Evolutionary conservation across 768 basidiomycete genomes (phyloP).

Genomic region (Mycena venus): DNA sequence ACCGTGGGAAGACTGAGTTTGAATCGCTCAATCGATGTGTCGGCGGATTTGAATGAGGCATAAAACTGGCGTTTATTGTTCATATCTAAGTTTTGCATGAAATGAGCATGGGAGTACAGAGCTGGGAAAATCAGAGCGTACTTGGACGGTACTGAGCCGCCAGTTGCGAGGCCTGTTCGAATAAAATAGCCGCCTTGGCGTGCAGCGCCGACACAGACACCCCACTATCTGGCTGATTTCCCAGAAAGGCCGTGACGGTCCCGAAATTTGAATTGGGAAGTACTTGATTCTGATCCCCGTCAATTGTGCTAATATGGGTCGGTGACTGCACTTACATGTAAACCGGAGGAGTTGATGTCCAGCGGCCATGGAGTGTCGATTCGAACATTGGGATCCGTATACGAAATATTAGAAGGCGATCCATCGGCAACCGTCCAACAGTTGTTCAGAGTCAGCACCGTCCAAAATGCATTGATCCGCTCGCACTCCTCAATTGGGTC

Average conservation of each 20-base stretch:
- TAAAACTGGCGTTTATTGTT: constrained; percentile 36
- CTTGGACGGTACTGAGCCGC: constrained; percentile 35
- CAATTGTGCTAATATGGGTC: not conserved
- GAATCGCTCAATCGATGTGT: constrained; percentile 40
- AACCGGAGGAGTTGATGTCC: constrained; percentile 19
- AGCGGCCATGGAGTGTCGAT: constrained; percentile 61
- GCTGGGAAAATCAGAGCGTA: constrained; percentile 19
- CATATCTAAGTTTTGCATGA: constrained; percentile 28
- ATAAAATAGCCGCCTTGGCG: constrained; percentile 37
- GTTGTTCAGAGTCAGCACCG: constrained; percentile 50
- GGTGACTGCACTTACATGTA: constrained; percentile 8
- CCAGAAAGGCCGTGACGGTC: constrained; percentile 21
- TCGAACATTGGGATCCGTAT: constrained; percentile 39
- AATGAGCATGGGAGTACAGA: not conserved
- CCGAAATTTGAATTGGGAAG: constrained; percentile 18
- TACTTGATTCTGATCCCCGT: not conserved
- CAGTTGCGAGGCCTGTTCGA: constrained; percentile 41
- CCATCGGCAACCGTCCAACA: constrained; percentile 48
- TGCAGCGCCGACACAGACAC: constrained; percentile 7
- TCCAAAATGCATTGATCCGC: constrained; percentile 44
- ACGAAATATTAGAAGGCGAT: constrained; percentile 46
- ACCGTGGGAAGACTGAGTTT: constrained; percentile 19
- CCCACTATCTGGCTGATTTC: constrained; percentile 14
- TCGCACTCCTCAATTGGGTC: constrained; percentile 52
- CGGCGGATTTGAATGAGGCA: constrained; percentile 39